Base-by-base conservation (phyloP, 2,329 filamentous ascomycete species). In the Leptographium radiaticola region DNA sequence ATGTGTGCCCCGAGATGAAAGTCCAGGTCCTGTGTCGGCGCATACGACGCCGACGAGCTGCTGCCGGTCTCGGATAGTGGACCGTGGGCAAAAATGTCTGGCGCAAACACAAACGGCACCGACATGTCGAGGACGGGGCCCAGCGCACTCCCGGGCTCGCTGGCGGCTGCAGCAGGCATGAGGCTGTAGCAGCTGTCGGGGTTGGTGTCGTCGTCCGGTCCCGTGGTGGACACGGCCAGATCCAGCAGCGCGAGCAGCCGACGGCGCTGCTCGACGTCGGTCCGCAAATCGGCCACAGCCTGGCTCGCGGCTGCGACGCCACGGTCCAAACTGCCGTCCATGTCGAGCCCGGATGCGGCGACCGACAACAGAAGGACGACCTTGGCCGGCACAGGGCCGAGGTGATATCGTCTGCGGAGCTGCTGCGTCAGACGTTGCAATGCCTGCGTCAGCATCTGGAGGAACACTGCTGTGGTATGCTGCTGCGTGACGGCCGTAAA, bases 311-410 rank as follows among this genome's bases (percentile, higher is more conserved):
- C 53, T n/a, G 47, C 48, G 25, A 55, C 51, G 18, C 53, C 56
- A 8, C 13, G 45, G 38, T 31, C 15, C 2, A 55, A n/a, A 8
- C 48, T 42, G 15, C 34, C 25, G 2, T 50, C 51, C 25, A 33
- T 49, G 33, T 53, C 49, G 6, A 55, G 51, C 4, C 8, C 55
- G 7, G 53, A 38, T 11, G 44, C 30, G 11, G 53, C 43, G 13
- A 57, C 53, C 7, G 53, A 45, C 18, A 57, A 11, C 16, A 57
- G 44, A 18, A 57, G 25, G 31, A n/a, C 40, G 1, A 51, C 46
- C 49, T 53, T 56, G 34, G 56, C 56, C 2, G 52, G 49, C 16
- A 57, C 46, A 6, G 56, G 56, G 2, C 56, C 56, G 5, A 52
- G 38, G n/a, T 56, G 51, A 6, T 40, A 54, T 30, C 48, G 49